Conservation (phyloP, 1,284 basidiomycete genomes). For the Ustilago bromivora region DNA sequence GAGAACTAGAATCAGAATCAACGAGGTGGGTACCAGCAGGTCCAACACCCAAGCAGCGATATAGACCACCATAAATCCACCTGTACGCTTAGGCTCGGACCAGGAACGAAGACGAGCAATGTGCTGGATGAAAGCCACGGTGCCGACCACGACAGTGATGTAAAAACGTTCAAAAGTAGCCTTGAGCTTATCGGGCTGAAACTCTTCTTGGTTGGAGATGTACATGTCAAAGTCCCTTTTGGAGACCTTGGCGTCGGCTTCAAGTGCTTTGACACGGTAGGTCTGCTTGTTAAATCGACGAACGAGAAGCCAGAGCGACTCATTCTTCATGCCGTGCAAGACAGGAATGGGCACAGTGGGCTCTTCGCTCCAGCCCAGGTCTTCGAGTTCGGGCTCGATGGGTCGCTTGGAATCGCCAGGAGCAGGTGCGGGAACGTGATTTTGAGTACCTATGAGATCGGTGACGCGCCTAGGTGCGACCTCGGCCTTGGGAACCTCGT, state of each 20-base stretch:
- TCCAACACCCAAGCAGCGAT: slow-evolving; percentile 38
- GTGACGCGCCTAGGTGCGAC: slow-evolving; percentile 42
- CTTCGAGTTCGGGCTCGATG: slow-evolving; percentile 56
- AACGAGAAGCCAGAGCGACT: slow-evolving; percentile 71
- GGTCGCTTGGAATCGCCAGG: slow-evolving; percentile 50
- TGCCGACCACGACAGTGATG: slow-evolving; percentile 72
- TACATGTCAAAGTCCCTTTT: slow-evolving; percentile 71
- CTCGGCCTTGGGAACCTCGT: slow-evolving; percentile 44
- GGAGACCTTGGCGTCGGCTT: slow-evolving; percentile 29
- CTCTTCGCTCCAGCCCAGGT: slow-evolving; percentile 61
- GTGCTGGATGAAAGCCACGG: slow-evolving; percentile 73
- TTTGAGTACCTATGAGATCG: slow-evolving; percentile 24
- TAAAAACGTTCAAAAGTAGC: slow-evolving; percentile 74
- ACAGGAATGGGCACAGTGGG: slow-evolving; percentile 59
- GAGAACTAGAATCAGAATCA: slow-evolving; percentile 71
- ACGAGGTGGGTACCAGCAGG: slow-evolving; percentile 44
- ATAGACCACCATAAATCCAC: slow-evolving; percentile 68
- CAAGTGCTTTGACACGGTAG: slow-evolving; percentile 70
- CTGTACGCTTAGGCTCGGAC: slow-evolving; percentile 73
- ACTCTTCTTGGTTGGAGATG: slow-evolving; percentile 72
- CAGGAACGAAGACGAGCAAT: slow-evolving; percentile 73
- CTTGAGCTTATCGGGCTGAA: slow-evolving; percentile 73
- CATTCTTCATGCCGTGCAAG: slow-evolving; percentile 70
- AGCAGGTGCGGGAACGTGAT: slow-evolving; percentile 42
- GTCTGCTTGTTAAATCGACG: slow-evolving; percentile 72